phyloP scores from a whole-genome alignment of 352 stramenopile species.

The Phytophthora lateralis region DNA sequence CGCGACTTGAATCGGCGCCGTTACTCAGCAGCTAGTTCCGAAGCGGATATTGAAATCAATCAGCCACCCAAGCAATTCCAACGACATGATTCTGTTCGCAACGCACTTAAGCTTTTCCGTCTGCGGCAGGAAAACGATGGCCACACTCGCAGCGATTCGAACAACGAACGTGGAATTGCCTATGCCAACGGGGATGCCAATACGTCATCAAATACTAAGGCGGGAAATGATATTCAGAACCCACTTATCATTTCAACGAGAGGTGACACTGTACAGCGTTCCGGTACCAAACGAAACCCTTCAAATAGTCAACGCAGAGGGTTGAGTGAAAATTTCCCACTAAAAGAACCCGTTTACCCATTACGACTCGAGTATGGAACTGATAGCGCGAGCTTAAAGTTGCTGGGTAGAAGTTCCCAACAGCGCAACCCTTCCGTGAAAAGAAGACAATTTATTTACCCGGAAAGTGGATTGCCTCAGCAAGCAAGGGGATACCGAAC shows the following conservation, averaged over 20 bases:
- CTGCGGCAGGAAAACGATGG: constrained; percentile 41
- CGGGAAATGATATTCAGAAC: not conserved
- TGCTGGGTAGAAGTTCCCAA: constrained; percentile 21
- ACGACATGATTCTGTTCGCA: constrained; percentile 45
- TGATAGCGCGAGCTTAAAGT: constrained; percentile 26
- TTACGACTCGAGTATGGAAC: constrained; percentile 28
- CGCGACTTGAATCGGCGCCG: constrained; percentile 19
- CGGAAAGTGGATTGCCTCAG: not conserved
- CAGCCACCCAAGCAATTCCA: not conserved
- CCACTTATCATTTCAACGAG: not conserved
- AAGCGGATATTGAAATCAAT: not conserved
- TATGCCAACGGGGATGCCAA: not conserved
- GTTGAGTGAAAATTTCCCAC: not conserved
- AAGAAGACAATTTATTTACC: constrained; percentile 25
- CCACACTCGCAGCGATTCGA: not conserved
- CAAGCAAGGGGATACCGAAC: not conserved
- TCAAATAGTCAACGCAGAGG: constrained; percentile 5
- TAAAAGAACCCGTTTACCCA: constrained; percentile 23
- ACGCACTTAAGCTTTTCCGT: constrained; percentile 60
- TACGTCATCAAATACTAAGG: not conserved
- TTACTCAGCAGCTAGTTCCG: not conserved
- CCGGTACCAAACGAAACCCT: not conserved
- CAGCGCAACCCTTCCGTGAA: constrained; percentile 26
- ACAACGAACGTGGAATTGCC: not conserved
- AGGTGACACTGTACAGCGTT: not conserved